Evolutionary conservation across 208 protist genomes (phyloP), one percentile per base, ranked within the genome.

Genomic region (Leptomonas pyrrhocoris): DNA sequence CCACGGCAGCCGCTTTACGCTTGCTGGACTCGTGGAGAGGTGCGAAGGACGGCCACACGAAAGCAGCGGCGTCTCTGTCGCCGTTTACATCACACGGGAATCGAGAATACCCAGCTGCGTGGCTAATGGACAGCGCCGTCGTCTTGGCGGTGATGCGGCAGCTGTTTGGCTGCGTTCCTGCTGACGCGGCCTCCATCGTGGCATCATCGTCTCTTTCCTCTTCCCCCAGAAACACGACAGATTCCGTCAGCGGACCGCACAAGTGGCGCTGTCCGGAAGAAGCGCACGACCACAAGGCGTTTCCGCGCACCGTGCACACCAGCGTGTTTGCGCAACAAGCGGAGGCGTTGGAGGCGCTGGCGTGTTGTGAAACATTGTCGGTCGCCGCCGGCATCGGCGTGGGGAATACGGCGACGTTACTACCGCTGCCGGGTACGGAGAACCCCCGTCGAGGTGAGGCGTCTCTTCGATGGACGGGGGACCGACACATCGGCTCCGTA

Each of bases 251-350:
- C 60, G 21, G 48, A 4, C 53, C 42, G 23, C 57, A 63, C 51
- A 27, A 8, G 12, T 81, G 72, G 70, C 59, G 76, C 12, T 66
- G 55, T 8, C 36, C 43, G 12, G 49, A 45, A 34, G 19, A 68
- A 5, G 40, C 36, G 2, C 68, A 82, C 45, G 18, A 34, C 25
- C 76, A 81, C 59, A 16, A 15, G 19, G 4, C 25, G 38, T 80
- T 80, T 23, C 74, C 74, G 1, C 28, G 61, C 12, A 18, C 59
- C 0, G 74, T 80, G 34, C 67, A 46, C 31, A 54, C 34, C 11
- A 80, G 74, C 55, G 55, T 64, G 27, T 80, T 69, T 53, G 67
- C 63, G 16, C 23, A 8, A 43, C 74, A 79, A 16, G 23, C 61
- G n/a, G 34, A 36, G 30, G 30, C 31, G 19, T 50, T 79, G 34